Conservation (phyloP, 1,284 basidiomycete species). For the Fomitopsis pinicola region DNA sequence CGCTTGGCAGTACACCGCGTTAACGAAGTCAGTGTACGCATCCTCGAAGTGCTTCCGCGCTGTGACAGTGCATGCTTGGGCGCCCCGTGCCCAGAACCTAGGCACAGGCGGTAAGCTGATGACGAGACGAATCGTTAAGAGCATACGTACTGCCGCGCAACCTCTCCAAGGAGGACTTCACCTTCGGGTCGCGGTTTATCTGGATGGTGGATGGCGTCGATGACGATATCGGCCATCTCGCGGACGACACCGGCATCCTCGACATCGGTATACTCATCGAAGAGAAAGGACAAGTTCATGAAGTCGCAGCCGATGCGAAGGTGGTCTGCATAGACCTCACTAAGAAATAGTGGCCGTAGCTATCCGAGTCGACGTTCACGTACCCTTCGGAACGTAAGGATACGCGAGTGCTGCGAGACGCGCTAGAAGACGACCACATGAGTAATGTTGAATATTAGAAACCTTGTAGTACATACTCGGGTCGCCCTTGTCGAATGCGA, state of each 20-base stretch:
- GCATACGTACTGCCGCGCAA: constrained; percentile 23
- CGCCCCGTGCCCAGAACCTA: constrained; percentile 16
- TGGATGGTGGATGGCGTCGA: constrained; percentile 32
- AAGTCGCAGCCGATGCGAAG: constrained; percentile 30
- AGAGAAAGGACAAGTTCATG: constrained; percentile 36
- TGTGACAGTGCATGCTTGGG: constrained; percentile 1
- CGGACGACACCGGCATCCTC: constrained; percentile 17
- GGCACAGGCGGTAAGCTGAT: not conserved
- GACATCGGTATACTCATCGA: constrained; percentile 36
- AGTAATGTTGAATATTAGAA: constrained; percentile 8
- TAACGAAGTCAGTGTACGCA: constrained; percentile 18
- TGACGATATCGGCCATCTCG: constrained; percentile 24
- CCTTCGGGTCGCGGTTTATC: constrained; percentile 22
- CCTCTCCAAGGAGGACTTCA: constrained; percentile 28
- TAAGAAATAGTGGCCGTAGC: not conserved
- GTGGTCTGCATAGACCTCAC: constrained; percentile 10
- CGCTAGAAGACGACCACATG: constrained; percentile 18
- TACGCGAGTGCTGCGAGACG: constrained; percentile 21
- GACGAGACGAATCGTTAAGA: not conserved
- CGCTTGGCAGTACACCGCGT: constrained; percentile 25
- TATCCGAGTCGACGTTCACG: not conserved
- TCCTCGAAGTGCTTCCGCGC: constrained; percentile 11
- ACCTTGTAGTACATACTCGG: constrained; percentile 14
- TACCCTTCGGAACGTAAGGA: constrained; percentile 14
- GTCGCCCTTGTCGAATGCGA: constrained; percentile 27